A percentile compares a stretch with the other conserved stretches of the same genome.
Conservation (phyloP, 140 eudicot species). For the Oenanthe javanica region DNA sequence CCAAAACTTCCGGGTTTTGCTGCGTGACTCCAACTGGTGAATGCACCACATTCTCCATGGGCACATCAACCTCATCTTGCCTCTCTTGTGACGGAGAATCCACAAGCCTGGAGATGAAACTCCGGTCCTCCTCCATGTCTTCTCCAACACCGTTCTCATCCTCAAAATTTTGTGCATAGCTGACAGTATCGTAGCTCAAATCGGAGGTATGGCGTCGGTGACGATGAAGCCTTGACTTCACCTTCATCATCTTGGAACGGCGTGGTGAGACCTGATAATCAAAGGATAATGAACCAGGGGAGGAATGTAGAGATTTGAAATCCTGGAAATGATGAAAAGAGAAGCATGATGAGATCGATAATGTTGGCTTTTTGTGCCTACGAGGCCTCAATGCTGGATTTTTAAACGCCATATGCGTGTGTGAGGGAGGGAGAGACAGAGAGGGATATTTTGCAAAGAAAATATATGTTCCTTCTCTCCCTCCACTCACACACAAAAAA, state of each 20-base stretch:
- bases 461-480: background rate
- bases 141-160: background rate
- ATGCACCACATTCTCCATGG: background rate
- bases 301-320: background rate
- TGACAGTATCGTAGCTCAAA: background rate
- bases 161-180: background rate
- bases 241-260: background rate
- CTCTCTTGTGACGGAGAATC: background rate
- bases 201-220: background rate
- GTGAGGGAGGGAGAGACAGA: background rate
- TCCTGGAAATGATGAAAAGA: background rate
- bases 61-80: background rate
- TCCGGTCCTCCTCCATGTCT: background rate
- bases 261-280: background rate
- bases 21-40: background rate
- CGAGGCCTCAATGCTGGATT: background rate
- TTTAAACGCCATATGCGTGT: background rate
- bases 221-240: background rate
- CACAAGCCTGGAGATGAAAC: background rate
- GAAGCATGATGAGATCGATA: background rate
- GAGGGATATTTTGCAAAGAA: background rate
- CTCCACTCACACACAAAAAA: background rate
- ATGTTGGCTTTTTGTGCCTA: background rate
- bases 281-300: background rate
- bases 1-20: background rate